Evolutionary conservation across 805 yeast genomes (phyloP).

Genomic region (Brettanomyces custersianus): DNA sequence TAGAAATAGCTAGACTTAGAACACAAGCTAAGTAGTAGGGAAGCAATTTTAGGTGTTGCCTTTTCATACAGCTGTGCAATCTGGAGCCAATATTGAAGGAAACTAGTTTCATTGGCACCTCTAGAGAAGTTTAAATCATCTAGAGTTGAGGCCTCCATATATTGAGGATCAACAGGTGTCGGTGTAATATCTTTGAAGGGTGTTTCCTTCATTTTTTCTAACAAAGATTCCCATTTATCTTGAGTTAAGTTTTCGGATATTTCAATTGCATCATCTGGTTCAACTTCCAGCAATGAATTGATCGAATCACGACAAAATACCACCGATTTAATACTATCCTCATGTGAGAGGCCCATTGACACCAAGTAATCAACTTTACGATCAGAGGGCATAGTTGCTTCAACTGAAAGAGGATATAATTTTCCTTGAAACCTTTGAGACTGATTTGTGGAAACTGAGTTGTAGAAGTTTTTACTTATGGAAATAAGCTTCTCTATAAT

Average conservation of each 20-base stretch:
- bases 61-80: slow-evolving; percentile 36
- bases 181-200: slow-evolving; percentile 18
- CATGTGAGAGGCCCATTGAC: slow-evolving; percentile 22
- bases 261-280: slow-evolving; percentile 11
- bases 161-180: slow-evolving; percentile 30
- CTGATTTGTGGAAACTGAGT: slow-evolving; percentile 27
- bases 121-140: slow-evolving; percentile 33
- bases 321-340: slow-evolving; percentile 23
- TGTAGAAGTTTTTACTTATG: slow-evolving; percentile 34
- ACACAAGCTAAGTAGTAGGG: slow-evolving; percentile 29
- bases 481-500: slow-evolving; percentile 38
- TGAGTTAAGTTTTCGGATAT: slow-evolving; percentile 20
- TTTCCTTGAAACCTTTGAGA: slow-evolving; percentile 27
- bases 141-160: slow-evolving; percentile 24
- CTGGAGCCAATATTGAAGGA: slow-evolving; percentile 34
- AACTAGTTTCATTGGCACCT: slow-evolving; percentile 25
- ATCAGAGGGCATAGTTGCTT: slow-evolving; percentile 33
- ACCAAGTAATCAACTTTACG: slow-evolving; percentile 25
- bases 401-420: slow-evolving; percentile 28
- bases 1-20: slow-evolving; percentile 23
- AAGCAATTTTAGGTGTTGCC: slow-evolving; percentile 23
- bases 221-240: slow-evolving; percentile 14
- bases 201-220: slow-evolving; percentile 10
- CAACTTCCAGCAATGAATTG: slow-evolving; percentile 8
- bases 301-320: slow-evolving; percentile 7